Conservation (phyloP, 352 stramenopile genomes). For the Phytophthora parvispora region DNA sequence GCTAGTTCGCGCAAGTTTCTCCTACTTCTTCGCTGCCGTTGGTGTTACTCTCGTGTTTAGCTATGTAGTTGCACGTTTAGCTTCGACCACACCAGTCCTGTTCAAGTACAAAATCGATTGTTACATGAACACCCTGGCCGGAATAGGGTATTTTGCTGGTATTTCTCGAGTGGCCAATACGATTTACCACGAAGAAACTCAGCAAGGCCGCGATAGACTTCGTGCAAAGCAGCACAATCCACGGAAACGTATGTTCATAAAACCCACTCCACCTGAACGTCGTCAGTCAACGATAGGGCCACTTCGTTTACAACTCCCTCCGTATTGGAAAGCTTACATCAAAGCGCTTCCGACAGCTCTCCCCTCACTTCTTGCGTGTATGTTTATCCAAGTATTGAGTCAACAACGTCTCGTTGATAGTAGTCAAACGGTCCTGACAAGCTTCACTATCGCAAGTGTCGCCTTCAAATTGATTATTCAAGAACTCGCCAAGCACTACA, state of each 20-base stretch:
- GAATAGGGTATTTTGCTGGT: background rate
- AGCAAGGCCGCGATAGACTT: background rate
- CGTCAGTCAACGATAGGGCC: no score
- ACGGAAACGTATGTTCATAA: no score
- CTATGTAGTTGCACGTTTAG: background rate
- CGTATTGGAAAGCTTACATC: conserved; percentile 8
- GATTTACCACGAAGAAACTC: background rate
- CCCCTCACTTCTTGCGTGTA: conserved; percentile 2
- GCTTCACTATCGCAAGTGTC: conserved; percentile 3
- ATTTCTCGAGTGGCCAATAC: background rate
- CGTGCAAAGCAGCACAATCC: background rate
- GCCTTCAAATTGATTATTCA: conserved; percentile 36
- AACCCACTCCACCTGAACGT: no score
- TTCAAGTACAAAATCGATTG: background rate
- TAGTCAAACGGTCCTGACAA: background rate
- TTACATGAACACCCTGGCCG: background rate
- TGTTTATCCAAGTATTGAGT: conserved; percentile 18
- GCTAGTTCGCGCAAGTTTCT: background rate
- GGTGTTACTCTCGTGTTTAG: background rate
- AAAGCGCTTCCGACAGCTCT: background rate
- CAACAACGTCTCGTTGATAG: conserved; percentile 9
- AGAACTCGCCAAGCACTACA: conserved; percentile 31
- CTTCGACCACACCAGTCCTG: background rate
- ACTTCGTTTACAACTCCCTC: no score
- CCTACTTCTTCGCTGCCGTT: background rate